Conservation (phyloP, 78 protist species). For the Tieghemostelium lacteum region DNA sequence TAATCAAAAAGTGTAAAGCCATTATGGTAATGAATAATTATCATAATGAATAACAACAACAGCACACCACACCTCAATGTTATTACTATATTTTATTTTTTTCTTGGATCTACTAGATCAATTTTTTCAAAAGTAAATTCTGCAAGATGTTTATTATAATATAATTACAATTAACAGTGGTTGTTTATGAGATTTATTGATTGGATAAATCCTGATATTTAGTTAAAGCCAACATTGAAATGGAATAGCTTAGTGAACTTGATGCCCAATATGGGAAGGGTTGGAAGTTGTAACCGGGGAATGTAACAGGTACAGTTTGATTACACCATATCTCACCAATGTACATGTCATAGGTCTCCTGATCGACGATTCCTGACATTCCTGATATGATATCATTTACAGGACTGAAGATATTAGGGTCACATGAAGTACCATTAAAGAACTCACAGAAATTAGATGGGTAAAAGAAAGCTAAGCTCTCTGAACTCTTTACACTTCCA, state of each 20-base stretch:
- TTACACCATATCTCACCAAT: not conserved
- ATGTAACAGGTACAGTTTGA: not conserved
- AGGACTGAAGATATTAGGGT: not conserved
- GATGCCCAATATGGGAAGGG: constrained; percentile 48
- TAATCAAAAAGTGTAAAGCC: too few species aligned
- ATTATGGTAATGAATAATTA: too few species aligned
- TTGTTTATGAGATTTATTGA: too few species aligned
- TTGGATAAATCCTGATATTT: not conserved
- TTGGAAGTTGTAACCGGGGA: not conserved
- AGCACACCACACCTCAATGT: too few species aligned
- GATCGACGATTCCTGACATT: not conserved
- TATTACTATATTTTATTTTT: too few species aligned
- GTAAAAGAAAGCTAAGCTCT: not conserved
- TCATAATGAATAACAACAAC: too few species aligned
- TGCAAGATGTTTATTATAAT: too few species aligned
- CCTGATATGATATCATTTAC: not conserved
- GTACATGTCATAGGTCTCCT: not conserved
- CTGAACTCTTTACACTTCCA: not conserved
- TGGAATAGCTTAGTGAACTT: constrained; percentile 2
- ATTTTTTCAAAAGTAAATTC: too few species aligned
- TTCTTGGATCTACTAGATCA: too few species aligned
- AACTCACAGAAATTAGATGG: constrained; percentile 9
- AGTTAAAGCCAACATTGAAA: constrained; percentile 18
- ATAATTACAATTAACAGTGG: too few species aligned
- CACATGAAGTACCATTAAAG: constrained; percentile 13